These are phyloP conservation scores for Thraustochytrium sp. DNA, from an alignment of 352 stramenopile species.

Conservation along the genomic window DNA sequence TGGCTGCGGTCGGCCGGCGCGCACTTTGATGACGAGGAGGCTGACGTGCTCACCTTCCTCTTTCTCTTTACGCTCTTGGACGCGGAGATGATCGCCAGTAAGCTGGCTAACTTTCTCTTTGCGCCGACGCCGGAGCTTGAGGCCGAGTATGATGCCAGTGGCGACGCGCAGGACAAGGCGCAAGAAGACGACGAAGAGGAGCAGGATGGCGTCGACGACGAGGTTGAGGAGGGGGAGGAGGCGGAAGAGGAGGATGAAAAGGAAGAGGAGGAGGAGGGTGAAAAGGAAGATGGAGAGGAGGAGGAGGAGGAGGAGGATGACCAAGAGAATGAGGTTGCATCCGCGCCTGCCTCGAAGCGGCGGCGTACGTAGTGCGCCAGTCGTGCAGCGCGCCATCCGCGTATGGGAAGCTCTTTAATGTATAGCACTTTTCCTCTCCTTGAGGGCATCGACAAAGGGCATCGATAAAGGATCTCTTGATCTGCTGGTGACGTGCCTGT, in stretches of 20 bases:
- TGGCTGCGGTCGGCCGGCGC: not conserved
- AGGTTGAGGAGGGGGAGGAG: not conserved
- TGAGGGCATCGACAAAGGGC: not conserved
- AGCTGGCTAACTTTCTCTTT: slow-evolving; percentile 15
- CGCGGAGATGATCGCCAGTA: not conserved
- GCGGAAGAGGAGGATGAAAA: not conserved
- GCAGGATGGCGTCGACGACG: not conserved
- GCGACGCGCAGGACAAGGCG: not conserved
- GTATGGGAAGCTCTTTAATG: no score
- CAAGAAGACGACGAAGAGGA: not conserved
- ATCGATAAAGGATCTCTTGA: not conserved
- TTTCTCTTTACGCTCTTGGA: not conserved
- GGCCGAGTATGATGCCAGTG: not conserved
- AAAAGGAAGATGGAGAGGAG: not conserved
- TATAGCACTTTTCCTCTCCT: not conserved
- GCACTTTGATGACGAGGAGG: not conserved
- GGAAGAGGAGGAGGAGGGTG: not conserved
- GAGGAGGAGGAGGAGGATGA: not conserved
- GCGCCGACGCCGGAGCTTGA: not conserved
- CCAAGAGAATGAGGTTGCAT: not conserved
- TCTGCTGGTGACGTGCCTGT: not conserved
- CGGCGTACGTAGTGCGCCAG: no score
- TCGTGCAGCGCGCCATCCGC: no score
- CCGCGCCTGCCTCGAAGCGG: no score
- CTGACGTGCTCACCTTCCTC: not conserved